These are phyloP conservation scores for Pugionium dolabratum DNA, from an alignment of 345 rosid genomes.

Conservation along the genomic window DNA sequence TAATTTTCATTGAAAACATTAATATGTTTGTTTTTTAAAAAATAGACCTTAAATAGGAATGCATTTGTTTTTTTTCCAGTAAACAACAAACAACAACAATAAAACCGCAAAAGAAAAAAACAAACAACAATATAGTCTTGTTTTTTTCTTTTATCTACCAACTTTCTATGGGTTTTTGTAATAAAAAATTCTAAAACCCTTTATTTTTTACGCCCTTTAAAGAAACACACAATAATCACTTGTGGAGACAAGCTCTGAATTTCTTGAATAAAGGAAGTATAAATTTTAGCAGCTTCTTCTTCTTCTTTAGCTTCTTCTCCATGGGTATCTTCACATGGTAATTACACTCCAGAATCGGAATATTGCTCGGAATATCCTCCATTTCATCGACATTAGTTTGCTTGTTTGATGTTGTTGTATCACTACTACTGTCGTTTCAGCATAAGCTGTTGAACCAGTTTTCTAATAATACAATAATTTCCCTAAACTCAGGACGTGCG, in stretches of 20 bases:
- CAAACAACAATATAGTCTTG: too few species aligned
- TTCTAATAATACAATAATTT: conserved; percentile 41
- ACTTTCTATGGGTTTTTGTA: not conserved
- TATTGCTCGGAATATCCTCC: not conserved
- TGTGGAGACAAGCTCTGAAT: conserved; percentile 13
- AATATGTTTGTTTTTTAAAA: too few species aligned
- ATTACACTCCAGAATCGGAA: not conserved
- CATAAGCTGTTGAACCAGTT: conserved; percentile 27
- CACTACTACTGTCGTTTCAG: not conserved
- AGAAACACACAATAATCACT: conserved; percentile 10
- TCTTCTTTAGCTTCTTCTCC: not conserved
- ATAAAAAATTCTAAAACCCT: not conserved
- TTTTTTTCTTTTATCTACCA: not conserved
- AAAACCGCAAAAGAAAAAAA: too few species aligned
- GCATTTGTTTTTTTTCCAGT: too few species aligned
- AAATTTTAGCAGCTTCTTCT: conserved; percentile 13
- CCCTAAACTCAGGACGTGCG: conserved; percentile 55
- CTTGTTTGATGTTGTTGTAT: too few species aligned
- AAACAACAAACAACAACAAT: too few species aligned
- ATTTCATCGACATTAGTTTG: not conserved
- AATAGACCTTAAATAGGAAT: too few species aligned
- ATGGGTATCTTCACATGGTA: not conserved
- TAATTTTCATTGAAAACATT: too few species aligned
- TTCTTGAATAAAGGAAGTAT: conserved; percentile 5
- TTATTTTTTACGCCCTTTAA: not conserved